phyloP scores from a whole-genome alignment of 768 basidiomycete species.

The Erythrobasidium yunnanense region DNA sequence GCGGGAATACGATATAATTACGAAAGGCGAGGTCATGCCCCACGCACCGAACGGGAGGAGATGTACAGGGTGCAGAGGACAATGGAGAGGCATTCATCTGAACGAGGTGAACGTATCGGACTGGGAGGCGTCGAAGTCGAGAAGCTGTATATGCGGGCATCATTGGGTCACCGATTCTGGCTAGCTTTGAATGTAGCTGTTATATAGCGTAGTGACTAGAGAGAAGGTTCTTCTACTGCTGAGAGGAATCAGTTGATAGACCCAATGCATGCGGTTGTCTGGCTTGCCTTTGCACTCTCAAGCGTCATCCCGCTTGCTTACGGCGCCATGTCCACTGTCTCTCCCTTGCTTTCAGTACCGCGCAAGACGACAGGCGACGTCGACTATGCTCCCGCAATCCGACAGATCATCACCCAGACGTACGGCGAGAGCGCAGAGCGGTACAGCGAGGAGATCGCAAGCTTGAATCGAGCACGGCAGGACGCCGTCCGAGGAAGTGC shows the following conservation, averaged over 20 bases:
- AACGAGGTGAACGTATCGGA: too few relatives aligned
- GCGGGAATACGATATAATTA: not conserved
- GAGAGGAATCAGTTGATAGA: too few relatives aligned
- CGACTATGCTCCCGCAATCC: slow-evolving; percentile 85
- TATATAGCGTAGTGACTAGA: too few relatives aligned
- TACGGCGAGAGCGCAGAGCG: slow-evolving; percentile 88
- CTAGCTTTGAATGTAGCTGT: not conserved
- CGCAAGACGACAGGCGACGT: slow-evolving; percentile 92
- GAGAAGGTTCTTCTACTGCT: too few relatives aligned
- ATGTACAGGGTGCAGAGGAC: too few relatives aligned
- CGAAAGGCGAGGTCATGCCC: not conserved
- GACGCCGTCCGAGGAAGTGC: slow-evolving; percentile 84
- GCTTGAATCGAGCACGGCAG: slow-evolving; percentile 80
- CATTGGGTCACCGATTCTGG: not conserved
- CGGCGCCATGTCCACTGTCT: not conserved
- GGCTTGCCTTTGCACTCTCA: too few relatives aligned
- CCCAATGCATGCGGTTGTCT: too few relatives aligned
- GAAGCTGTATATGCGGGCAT: slow-evolving; percentile 14
- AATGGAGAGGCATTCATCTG: too few relatives aligned
- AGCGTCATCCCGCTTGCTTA: not conserved
- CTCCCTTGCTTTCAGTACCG: slow-evolving; percentile 61
- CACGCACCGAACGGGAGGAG: not conserved
- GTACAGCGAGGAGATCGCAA: slow-evolving; percentile 70
- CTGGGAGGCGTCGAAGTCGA: slow-evolving; percentile 14
- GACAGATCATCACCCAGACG: slow-evolving; percentile 71